phyloP scores from a whole-genome alignment of 306 rosid genomes.

The Spatholobus suberectus region DNA sequence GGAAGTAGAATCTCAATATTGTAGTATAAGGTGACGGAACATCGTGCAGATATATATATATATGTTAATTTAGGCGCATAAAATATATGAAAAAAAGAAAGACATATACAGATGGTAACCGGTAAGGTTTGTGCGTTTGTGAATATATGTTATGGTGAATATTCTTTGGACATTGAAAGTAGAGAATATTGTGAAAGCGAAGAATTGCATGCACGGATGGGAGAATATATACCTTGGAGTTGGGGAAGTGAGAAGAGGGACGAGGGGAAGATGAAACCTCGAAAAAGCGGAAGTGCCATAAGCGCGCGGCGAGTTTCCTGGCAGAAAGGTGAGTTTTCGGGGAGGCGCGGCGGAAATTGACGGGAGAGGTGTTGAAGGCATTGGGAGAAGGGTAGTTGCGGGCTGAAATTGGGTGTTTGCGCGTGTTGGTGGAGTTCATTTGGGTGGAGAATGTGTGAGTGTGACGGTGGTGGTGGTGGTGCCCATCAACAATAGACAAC shows the following conservation, averaged over 20 bases:
- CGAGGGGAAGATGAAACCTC: conserved; percentile 35
- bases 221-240: not conserved
- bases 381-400: not conserved
- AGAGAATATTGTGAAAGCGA: not conserved
- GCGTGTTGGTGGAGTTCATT: conserved; percentile 35
- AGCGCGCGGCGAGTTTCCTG: conserved; percentile 67
- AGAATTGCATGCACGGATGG: not conserved
- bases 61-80: too few species aligned
- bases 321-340: conserved; percentile 42
- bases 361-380: not conserved
- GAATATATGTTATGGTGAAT: too few species aligned
- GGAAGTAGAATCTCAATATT: too few species aligned
- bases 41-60: too few species aligned
- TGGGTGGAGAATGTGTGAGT: conserved; percentile 28
- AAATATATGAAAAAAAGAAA: too few species aligned
- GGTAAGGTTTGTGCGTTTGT: too few species aligned
- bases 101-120: too few species aligned
- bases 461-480: not conserved
- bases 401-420: not conserved
- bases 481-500: conserved; percentile 18
- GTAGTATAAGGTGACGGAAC: too few species aligned
- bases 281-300: conserved; percentile 54
- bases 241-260: not conserved
- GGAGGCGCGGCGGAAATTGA: not conserved
- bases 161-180: too few species aligned